Evolutionary conservation across 805 yeast species (phyloP).

Genomic region (Wickerhamiella lipophila): DNA sequence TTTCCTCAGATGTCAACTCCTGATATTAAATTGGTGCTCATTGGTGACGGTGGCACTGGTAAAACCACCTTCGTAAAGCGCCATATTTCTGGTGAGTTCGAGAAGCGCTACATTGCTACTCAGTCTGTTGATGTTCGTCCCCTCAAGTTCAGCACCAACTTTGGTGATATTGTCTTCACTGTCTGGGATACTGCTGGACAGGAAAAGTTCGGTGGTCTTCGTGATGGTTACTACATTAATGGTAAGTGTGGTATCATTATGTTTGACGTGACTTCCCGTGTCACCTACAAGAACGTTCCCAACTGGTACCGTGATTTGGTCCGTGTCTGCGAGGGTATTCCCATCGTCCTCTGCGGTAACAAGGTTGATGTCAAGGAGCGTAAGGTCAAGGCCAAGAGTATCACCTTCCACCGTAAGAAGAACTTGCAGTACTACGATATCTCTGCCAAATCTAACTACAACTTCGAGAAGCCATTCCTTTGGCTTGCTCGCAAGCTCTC

Average conservation of each 20-base stretch:
- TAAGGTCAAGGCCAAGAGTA: constrained; percentile 98
- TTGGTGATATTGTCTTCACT: constrained; percentile 96
- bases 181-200: constrained; percentile 99
- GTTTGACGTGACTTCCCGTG: constrained; percentile 99
- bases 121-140: constrained; percentile 99
- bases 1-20: constrained; percentile 38
- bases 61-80: constrained; percentile 99
- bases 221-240: constrained; percentile 99
- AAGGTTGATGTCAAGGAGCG: constrained; percentile 99
- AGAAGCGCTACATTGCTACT: constrained; percentile 97
- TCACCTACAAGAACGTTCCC: constrained; percentile 98
- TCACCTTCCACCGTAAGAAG: constrained; percentile 99
- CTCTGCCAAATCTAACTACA: constrained; percentile 98
- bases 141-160: constrained; percentile 93
- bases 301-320: constrained; percentile 99
- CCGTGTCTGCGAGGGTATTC: constrained; percentile 99
- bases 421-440: constrained; percentile 98
- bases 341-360: constrained; percentile 98
- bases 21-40: constrained; percentile 93
- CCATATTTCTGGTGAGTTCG: constrained; percentile 97
- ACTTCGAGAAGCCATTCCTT: constrained; percentile 98
- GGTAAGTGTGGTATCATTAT: constrained; percentile 99
- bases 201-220: constrained; percentile 98
- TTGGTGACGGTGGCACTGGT: constrained; percentile 99
- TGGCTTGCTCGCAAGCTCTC: constrained; percentile 99